Percentiles rank a stretch among this genome's conserved stretches.
phyloP scores from a whole-genome alignment of 2,329 filamentous ascomycete genomes.

The Botrytis cinerea region DNA sequence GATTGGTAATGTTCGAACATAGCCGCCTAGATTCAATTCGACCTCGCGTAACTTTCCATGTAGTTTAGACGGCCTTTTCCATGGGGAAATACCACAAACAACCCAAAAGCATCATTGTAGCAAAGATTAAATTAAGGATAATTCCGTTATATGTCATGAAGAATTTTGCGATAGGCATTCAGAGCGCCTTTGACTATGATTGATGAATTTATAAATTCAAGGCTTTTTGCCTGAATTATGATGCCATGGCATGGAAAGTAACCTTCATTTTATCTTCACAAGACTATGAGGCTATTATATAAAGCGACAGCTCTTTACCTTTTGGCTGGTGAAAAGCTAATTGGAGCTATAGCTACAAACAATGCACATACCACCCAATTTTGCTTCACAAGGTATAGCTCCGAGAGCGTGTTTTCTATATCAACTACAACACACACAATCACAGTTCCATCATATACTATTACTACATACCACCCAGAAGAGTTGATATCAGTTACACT shows the following conservation, averaged over 20 bases:
- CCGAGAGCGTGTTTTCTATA: too few relatives aligned
- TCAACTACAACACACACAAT: too few relatives aligned
- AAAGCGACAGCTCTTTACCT: too few relatives aligned
- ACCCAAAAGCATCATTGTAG: background rate
- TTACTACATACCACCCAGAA: too few relatives aligned
- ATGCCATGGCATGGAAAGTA: background rate
- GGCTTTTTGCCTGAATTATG: background rate
- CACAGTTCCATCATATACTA: too few relatives aligned
- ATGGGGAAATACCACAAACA: background rate
- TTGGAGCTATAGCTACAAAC: too few relatives aligned
- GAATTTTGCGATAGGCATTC: background rate
- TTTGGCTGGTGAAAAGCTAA: too few relatives aligned
- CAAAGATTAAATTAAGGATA: accelerated
- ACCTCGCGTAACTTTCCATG: background rate
- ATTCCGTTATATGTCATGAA: background rate
- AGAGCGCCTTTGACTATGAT: background rate
- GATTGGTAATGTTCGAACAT: background rate
- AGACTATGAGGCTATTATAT: too few relatives aligned
- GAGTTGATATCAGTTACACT: too few relatives aligned
- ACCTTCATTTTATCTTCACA: too few relatives aligned
- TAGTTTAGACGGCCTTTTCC: background rate
- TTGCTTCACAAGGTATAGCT: too few relatives aligned
- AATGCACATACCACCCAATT: too few relatives aligned
- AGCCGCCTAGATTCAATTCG: background rate
- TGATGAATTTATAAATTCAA: background rate